These are phyloP conservation scores for Fragaria iinumae DNA, from an alignment of 306 rosid species.

Conservation along the genomic window DNA sequence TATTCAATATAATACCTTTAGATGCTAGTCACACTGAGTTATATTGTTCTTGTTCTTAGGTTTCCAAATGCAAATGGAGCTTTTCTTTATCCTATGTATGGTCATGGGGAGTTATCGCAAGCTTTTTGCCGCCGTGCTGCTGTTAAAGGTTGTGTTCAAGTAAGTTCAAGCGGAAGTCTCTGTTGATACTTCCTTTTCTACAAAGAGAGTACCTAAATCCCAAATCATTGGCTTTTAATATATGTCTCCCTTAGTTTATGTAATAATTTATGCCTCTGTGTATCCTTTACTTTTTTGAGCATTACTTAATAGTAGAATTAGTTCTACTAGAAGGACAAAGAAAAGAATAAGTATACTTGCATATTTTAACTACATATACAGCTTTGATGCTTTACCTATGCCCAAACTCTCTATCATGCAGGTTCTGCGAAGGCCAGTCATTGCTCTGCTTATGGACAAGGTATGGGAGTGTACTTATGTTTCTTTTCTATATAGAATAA, in stretches of 20 bases:
- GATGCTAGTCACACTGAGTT: neutral
- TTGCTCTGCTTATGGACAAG: constrained; percentile 73
- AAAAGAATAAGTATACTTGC: neutral
- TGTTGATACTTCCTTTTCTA: neutral
- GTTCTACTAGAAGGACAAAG: neutral
- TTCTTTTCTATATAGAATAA: constrained; percentile 12
- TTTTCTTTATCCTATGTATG: constrained; percentile 79
- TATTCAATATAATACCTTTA: constrained; percentile 16
- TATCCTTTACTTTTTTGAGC: neutral
- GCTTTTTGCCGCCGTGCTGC: constrained; percentile 95
- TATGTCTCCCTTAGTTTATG: neutral
- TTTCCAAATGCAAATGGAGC: constrained; percentile 81
- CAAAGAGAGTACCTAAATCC: neutral
- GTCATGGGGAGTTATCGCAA: constrained; percentile 85
- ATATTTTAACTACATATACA: neutral
- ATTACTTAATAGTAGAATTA: neutral
- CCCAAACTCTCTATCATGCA: constrained; percentile 37
- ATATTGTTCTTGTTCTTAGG: constrained; percentile 37
- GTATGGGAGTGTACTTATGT: constrained; percentile 31
- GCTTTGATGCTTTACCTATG: constrained; percentile 27
- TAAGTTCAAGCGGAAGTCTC: constrained; percentile 48
- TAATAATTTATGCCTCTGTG: neutral
- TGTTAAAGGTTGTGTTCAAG: constrained; percentile 89
- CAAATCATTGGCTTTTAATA: neutral
- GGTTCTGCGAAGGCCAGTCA: constrained; percentile 89